These are phyloP conservation scores for Sideroxylon spinosum DNA, from an alignment of 179 eudicot genomes.

Conservation along the genomic window DNA sequence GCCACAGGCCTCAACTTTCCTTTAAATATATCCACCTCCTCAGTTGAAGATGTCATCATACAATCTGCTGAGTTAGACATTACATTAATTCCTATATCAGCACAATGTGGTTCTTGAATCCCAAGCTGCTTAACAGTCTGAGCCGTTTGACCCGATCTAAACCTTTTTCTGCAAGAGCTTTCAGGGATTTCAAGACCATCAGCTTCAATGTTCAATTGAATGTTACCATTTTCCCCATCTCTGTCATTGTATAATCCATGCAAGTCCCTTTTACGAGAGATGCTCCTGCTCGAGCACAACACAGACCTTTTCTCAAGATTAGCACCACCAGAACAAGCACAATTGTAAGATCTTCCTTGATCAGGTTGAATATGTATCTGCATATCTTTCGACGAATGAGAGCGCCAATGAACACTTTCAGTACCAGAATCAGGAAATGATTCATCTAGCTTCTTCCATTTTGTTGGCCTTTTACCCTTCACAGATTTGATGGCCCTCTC, in stretches of 20 bases:
- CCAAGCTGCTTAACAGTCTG: slow-evolving; percentile 17
- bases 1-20: slow-evolving; percentile 47
- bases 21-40: slow-evolving; percentile 14
- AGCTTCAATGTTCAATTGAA: slow-evolving; percentile 20
- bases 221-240: slow-evolving; percentile 20
- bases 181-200: slow-evolving; percentile 32
- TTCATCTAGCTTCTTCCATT: slow-evolving; percentile 31
- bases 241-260: slow-evolving; percentile 18
- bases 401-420: slow-evolving; percentile 25
- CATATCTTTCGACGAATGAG: slow-evolving; percentile 21
- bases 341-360: slow-evolving; percentile 18
- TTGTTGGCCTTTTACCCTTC: slow-evolving; percentile 32
- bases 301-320: slow-evolving; percentile 29
- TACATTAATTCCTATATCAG: slow-evolving; percentile 19
- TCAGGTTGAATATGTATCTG: slow-evolving; percentile 27
- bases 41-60: slow-evolving; percentile 16
- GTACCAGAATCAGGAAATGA: slow-evolving; percentile 28
- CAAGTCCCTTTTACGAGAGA: slow-evolving; percentile 32
- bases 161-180: slow-evolving; percentile 30
- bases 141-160: slow-evolving; percentile 23
- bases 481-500: slow-evolving; percentile 21
- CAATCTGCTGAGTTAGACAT: slow-evolving; percentile 24
- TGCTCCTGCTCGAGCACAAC: slow-evolving; percentile 27
- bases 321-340: slow-evolving; percentile 25
- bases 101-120: slow-evolving; percentile 17